Evolutionary conservation across 805 yeast species (phyloP), one percentile per base, ranked within the genome.

Genomic region (Yamadazyma sp.): DNA sequence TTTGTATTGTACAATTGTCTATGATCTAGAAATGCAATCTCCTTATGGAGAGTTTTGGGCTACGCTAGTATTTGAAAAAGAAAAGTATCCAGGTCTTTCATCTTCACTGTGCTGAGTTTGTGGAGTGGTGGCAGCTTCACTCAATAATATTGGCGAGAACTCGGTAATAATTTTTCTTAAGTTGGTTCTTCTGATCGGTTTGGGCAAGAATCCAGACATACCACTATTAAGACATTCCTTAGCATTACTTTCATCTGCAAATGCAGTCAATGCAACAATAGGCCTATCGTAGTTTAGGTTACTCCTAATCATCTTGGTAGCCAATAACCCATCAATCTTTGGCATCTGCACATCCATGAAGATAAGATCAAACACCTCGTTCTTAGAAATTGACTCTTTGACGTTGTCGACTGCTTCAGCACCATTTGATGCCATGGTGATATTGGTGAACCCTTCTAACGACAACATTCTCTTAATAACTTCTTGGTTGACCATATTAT

Each of bases 321-420:
- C 95, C 17, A 79, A 69, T 20, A 90, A 64, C 3, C 99, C 99
- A 57, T 91, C 97, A 48, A 89, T 71, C 51, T 78, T 82, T 4
- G 98, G 98, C 98, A 90, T 91, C 61, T 91, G 97, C 35, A 91
- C 95, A 60, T 91, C 99, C 99, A 91, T 91, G 55, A 91, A 86
- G 2, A 93, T 78, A 37, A 91, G 62, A 55, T 87, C 91, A 56
- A 71, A 88, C 11, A 57, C 52, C 7, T 65, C 65, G 11, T 60
- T 60, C 2, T 59, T 52, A 2, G 59, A 70, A 17, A 64, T 50
- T 1, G 80, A 64, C 22, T 70, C 71, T 43, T 75, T 70, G 2
- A 88, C 80, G 34, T 73, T 64, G 8, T 79, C 81, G 25, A 90
- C 77, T 0, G 97, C 97, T 45, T 90, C 96, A 23, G 78, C 78